A percentile compares a stretch with the other conserved stretches of the same genome.
Conservation (phyloP, 2,329 filamentous ascomycete species). For the Aspergillus ochraceoroseus region DNA sequence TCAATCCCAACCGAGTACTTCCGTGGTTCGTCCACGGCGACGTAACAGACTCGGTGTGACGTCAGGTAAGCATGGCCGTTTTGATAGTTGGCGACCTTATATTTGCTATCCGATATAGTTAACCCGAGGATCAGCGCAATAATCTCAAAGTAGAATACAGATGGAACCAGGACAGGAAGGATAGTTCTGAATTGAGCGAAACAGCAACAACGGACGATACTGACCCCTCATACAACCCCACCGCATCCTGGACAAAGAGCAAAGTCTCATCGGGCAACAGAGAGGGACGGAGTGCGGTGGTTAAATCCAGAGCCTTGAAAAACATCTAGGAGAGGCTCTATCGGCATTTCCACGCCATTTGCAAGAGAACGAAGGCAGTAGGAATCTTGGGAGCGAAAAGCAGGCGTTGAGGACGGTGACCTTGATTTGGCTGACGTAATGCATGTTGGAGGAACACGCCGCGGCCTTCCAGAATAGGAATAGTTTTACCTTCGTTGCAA, state of each 20-base stretch:
- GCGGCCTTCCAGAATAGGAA: slow-evolving; percentile 5
- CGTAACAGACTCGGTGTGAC: slow-evolving; percentile 91
- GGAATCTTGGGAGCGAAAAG: neutral
- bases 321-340: slow-evolving; percentile 75
- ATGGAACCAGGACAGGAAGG: too few relatives aligned
- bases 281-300: slow-evolving; percentile 87
- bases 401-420: neutral
- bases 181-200: slow-evolving; percentile 10
- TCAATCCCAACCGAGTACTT: slow-evolving; percentile 80
- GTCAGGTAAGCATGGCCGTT: slow-evolving; percentile 96
- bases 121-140: slow-evolving; percentile 17
- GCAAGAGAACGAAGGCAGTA: slow-evolving; percentile 12
- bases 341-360: slow-evolving; percentile 21
- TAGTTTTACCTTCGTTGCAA: too few relatives aligned
- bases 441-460: neutral
- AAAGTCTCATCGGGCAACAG: slow-evolving; percentile 91
- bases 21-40: slow-evolving; percentile 80
- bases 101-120: slow-evolving; percentile 60
- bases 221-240: slow-evolving; percentile 95
- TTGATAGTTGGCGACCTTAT: slow-evolving; percentile 88
- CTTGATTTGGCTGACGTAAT: slow-evolving; percentile 12
- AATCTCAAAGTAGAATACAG: too few relatives aligned
- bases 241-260: slow-evolving; percentile 94
- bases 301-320: slow-evolving; percentile 91
- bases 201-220: slow-evolving; percentile 30